Evolutionary conservation across 805 yeast genomes (phyloP).

Genomic region (Yamadazyma nakazawae): DNA sequence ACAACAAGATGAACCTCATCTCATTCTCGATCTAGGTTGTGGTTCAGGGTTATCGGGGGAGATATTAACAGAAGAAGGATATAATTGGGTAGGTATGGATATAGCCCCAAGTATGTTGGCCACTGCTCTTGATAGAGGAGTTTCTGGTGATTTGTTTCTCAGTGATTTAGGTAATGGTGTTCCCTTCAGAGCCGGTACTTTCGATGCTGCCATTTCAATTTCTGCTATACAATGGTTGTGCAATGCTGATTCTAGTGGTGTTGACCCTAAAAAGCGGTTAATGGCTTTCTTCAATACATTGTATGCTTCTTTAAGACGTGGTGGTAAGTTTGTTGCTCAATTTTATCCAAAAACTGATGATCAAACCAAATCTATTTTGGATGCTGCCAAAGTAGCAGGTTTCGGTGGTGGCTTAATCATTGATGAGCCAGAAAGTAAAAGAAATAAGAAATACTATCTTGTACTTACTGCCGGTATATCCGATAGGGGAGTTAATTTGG

Average conservation of each 20-base stretch:
- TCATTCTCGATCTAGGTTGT: slow-evolving; percentile 89
- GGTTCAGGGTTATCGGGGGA: slow-evolving; percentile 97
- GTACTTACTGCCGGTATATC: slow-evolving; percentile 84
- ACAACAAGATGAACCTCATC: slow-evolving; percentile 56
- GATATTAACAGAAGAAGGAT: slow-evolving; percentile 89
- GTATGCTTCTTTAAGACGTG: slow-evolving; percentile 81
- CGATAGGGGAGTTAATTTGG: slow-evolving; percentile 71
- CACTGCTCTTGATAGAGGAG: slow-evolving; percentile 85
- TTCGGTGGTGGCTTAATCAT: slow-evolving; percentile 94
- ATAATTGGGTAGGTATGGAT: slow-evolving; percentile 94
- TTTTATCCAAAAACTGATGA: slow-evolving; percentile 90
- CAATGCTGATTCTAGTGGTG: slow-evolving; percentile 82
- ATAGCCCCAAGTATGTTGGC: slow-evolving; percentile 95
- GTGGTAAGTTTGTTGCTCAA: slow-evolving; percentile 97
- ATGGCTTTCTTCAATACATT: slow-evolving; percentile 82
- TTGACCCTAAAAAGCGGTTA: slow-evolving; percentile 81
- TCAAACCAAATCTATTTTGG: slow-evolving; percentile 73
- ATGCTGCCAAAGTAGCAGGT: slow-evolving; percentile 90
- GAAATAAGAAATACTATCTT: slow-evolving; percentile 85
- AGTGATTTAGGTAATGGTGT: slow-evolving; percentile 93
- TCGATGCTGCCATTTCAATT: slow-evolving; percentile 93
- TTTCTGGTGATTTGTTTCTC: slow-evolving; percentile 88
- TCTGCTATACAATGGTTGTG: slow-evolving; percentile 98
- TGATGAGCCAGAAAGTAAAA: slow-evolving; percentile 90
- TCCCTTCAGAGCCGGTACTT: slow-evolving; percentile 93